Evolutionary conservation across 345 rosid genomes (phyloP), one percentile per base, ranked within the genome.

Genomic region (Lagerstroemia speciosa): DNA sequence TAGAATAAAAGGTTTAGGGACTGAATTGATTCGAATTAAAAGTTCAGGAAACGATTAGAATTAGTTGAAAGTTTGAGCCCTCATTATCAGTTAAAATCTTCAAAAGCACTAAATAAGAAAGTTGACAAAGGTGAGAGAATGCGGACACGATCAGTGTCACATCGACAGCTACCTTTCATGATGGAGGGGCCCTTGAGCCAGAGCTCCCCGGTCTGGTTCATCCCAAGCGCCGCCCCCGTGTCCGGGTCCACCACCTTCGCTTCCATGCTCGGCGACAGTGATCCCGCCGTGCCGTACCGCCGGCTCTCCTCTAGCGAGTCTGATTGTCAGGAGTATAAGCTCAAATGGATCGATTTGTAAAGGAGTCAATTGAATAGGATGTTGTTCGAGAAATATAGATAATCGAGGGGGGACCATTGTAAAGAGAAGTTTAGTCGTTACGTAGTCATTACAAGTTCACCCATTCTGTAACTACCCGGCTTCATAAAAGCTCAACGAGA

Each of bases 211-310:
- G 95, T 83, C 40, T 78, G 83, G 63, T 80, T 78, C 73, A 82
- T 86, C 10, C 78, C 64, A 76, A 79, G 74, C 16, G 83, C 69
- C 68, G 66, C 65, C n/a, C 93, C 86, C n/a, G 73, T 74, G 30
- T 79, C 84, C 41, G 90, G 88, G 67, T 89, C 89, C 65, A 91
- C 89, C 71, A 91, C 79, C 83, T 84, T 91, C 29, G 84, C 97
- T 71, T 85, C 85, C 80, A 79, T 83, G 60, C 78, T 78, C 29
- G 89, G 72, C 30, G 93, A 73, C 72, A 91, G 61, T 78, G 74
- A 3, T 76, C 97, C 97, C 32, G 83, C 93, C 67, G 96, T 74
- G 1, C 93, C 97, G 38, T 86, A 91, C 74, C 81, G 75, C 45
- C 83, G 75, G 68, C 96, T 82, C 87, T 91, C 97, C 78, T 89